These are phyloP conservation scores for Aspergillus fumigatiaffinis DNA, from an alignment of 2,329 filamentous ascomycete genomes.

Conservation along the genomic window DNA sequence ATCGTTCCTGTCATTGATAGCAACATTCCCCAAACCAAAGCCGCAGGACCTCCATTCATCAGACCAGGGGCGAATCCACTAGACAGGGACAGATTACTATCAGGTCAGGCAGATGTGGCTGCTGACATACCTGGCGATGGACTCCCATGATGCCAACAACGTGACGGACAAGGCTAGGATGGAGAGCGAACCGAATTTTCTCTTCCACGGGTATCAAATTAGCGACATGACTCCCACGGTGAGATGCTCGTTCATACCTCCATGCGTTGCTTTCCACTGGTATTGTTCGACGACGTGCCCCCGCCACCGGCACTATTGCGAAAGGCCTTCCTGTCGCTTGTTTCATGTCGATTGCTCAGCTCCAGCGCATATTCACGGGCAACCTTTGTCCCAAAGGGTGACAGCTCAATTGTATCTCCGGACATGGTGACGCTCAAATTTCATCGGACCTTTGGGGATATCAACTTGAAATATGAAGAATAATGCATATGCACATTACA, in stretches of 20 bases:
- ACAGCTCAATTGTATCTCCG: background rate
- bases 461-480: background rate
- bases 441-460: background rate
- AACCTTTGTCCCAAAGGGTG: background rate
- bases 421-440: background rate
- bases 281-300: background rate
- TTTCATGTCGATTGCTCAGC: background rate
- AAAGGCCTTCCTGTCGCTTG: background rate
- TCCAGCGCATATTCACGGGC: background rate
- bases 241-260: no score
- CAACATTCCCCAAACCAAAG: conserved; percentile 23
- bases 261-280: background rate
- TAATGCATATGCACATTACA: background rate
- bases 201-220: no score
- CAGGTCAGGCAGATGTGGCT: no score
- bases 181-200: no score
- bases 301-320: background rate
- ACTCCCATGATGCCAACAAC: no score
- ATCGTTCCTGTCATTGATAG: conserved; percentile 23
- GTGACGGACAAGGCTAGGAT: no score
- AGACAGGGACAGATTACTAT: no score
- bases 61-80: background rate
- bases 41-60: conserved; percentile 22
- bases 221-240: no score
- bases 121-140: no score